Conservation (phyloP, 176 grass and related monocot genomes). For the Oryza meyeriana region DNA sequence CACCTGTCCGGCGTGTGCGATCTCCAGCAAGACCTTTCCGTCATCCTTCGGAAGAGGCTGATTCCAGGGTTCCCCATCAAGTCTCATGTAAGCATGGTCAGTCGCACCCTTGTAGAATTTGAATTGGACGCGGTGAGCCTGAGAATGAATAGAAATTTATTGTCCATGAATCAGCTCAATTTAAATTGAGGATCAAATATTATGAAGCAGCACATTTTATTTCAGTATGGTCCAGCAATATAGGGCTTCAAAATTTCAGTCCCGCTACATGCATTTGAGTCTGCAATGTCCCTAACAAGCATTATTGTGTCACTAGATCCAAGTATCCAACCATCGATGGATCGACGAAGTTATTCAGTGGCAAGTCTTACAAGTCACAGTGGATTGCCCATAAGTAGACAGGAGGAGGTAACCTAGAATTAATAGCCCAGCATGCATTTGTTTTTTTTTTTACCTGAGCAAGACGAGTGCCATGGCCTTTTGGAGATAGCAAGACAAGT, state of each 20-base stretch:
- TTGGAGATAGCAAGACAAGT: conserved; percentile 74
- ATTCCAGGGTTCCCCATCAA: conserved; percentile 98
- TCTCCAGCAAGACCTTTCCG: conserved; percentile 77
- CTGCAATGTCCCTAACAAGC: neutral
- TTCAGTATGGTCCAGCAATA: neutral
- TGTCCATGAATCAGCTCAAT: neutral
- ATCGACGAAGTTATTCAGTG: neutral
- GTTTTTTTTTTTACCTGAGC: conserved; percentile 59
- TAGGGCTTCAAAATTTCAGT: neutral
- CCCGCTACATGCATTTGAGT: neutral
- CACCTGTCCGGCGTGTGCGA: conserved; percentile 74
- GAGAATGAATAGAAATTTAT: neutral
- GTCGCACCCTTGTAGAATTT: conserved; percentile 59
- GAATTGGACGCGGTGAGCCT: conserved; percentile 80
- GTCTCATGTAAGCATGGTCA: conserved; percentile 87
- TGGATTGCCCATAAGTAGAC: neutral
- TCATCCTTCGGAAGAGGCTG: conserved; percentile 74
- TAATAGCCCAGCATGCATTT: neutral
- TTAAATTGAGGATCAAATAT: neutral
- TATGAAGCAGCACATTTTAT: neutral
- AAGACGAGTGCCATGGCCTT: conserved; percentile 93
- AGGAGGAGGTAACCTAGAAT: neutral
- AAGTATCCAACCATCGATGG: neutral
- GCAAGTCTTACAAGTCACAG: neutral
- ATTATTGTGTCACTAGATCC: neutral